A percentile compares a stretch with the other conserved stretches of the same genome.
These are phyloP conservation scores for Parasitella parasitica DNA, from an alignment of 371 early-diverging fungal species.

Conservation along the genomic window DNA sequence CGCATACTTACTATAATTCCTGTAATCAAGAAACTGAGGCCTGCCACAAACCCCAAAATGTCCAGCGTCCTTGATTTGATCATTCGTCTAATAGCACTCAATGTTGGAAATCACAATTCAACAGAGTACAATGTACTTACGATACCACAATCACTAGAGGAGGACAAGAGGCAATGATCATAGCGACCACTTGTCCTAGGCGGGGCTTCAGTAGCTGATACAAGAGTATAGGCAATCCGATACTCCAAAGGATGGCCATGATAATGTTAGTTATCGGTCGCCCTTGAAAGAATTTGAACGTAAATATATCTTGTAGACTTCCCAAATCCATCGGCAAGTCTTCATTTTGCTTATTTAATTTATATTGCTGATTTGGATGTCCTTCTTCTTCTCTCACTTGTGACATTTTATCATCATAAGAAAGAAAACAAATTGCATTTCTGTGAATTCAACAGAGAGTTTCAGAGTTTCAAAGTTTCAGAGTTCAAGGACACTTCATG, in stretches of 20 bases:
- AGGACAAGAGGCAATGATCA: conserved; percentile 30
- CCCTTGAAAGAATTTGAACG: conserved; percentile 26
- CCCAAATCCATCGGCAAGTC: conserved; percentile 31
- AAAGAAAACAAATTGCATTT: neutral
- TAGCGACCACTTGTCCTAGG: conserved; percentile 27
- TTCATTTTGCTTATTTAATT: conserved; percentile 1
- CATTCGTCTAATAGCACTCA: conserved; percentile 19
- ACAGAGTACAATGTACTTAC: conserved; percentile 5
- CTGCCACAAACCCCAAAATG: conserved; percentile 28
- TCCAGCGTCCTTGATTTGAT: conserved; percentile 20
- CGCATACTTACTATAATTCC: conserved; percentile 34
- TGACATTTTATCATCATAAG: neutral
- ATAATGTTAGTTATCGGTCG: conserved; percentile 27
- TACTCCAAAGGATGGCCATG: conserved; percentile 31
- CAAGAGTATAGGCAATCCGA: conserved; percentile 27
- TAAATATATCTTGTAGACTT: conserved; percentile 22
- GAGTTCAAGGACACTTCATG: neutral
- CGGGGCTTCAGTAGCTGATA: conserved; percentile 22
- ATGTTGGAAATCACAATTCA: neutral
- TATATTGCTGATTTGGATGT: neutral
- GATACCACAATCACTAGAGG: conserved; percentile 24
- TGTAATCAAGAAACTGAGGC: conserved; percentile 31
- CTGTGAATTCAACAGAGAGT: neutral
- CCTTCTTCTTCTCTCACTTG: neutral
- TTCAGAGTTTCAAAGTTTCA: no score